These are phyloP conservation scores for Anthoceros angustus DNA, from an alignment of 225 moss, liverwort and hornwort genomes.

Conservation along the genomic window DNA sequence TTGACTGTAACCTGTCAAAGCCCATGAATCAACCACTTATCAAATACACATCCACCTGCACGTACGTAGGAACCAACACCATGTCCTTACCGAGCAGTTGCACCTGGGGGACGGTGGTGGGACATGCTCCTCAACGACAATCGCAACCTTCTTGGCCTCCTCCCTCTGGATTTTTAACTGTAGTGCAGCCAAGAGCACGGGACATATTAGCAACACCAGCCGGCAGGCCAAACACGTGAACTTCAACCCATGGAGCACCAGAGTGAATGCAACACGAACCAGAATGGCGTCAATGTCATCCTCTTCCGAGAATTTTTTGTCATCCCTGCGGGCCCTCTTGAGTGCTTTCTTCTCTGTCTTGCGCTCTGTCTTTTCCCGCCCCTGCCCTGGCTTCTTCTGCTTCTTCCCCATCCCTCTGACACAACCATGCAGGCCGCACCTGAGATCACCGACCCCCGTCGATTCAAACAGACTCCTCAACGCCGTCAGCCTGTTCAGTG, in stretches of 20 bases:
- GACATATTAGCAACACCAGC: neutral
- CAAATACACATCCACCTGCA: neutral
- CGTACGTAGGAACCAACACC: neutral
- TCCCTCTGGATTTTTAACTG: slow-evolving; percentile 76
- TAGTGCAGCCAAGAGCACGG: slow-evolving; percentile 7
- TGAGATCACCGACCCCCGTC: too few relatives aligned
- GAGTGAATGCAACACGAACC: slow-evolving; percentile 14
- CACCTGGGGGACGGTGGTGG: slow-evolving; percentile 69
- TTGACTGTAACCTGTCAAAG: slow-evolving; percentile 51
- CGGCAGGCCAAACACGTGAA: neutral
- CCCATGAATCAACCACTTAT: neutral
- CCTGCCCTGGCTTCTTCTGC: slow-evolving; percentile 67
- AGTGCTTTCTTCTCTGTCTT: slow-evolving; percentile 57
- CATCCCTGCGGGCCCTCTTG: slow-evolving; percentile 58
- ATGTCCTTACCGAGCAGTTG: slow-evolving; percentile 44
- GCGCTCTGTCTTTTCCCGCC: slow-evolving; percentile 72
- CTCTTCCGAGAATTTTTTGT: slow-evolving; percentile 51
- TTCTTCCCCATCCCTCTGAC: slow-evolving; percentile 52
- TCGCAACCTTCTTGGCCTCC: slow-evolving; percentile 70
- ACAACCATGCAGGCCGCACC: neutral
- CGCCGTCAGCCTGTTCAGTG: too few relatives aligned
- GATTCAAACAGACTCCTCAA: too few relatives aligned
- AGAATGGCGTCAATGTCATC: slow-evolving; percentile 77
- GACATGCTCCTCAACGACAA: slow-evolving; percentile 72
- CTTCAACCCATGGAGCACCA: too few relatives aligned